Conservation (phyloP, 768 basidiomycete species). For the Amyloporia xantha region DNA sequence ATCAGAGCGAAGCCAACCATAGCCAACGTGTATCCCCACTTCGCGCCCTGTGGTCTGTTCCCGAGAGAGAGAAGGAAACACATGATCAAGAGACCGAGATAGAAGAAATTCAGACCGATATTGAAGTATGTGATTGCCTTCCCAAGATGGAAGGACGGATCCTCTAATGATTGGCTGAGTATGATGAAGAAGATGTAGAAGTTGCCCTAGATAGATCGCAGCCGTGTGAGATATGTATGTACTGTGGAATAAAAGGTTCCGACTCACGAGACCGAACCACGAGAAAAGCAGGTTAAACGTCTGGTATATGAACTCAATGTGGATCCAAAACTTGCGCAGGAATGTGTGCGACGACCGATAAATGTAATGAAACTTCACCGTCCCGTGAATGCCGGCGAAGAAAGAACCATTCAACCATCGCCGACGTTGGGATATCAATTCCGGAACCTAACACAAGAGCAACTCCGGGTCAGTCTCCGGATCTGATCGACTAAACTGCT, state of each 20-base stretch:
- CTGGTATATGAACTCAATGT: constrained; percentile 90
- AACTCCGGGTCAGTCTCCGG: not conserved
- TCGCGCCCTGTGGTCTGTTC: constrained; percentile 87
- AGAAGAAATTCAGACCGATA: constrained; percentile 75
- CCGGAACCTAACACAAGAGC: constrained; percentile 56
- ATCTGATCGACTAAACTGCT: too few species aligned
- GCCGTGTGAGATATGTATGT: not conserved
- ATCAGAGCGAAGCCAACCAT: constrained; percentile 86
- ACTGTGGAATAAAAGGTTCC: not conserved
- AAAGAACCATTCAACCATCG: constrained; percentile 98
- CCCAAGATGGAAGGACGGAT: constrained; percentile 44
- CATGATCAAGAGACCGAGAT: constrained; percentile 78
- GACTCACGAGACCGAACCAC: constrained; percentile 75
- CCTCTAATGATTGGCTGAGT: constrained; percentile 69
- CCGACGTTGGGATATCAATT: constrained; percentile 89
- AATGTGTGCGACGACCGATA: constrained; percentile 85
- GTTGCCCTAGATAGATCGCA: constrained; percentile 61
- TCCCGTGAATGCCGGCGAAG: constrained; percentile 93
- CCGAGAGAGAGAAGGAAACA: constrained; percentile 87
- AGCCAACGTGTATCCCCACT: constrained; percentile 79
- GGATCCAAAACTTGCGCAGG: constrained; percentile 87
- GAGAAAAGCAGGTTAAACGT: constrained; percentile 86
- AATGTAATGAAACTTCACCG: constrained; percentile 90
- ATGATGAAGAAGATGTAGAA: constrained; percentile 88
- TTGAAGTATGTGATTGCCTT: constrained; percentile 68